Conservation (phyloP, 2,329 filamentous ascomycete species). For the Colletotrichum limetticola region DNA sequence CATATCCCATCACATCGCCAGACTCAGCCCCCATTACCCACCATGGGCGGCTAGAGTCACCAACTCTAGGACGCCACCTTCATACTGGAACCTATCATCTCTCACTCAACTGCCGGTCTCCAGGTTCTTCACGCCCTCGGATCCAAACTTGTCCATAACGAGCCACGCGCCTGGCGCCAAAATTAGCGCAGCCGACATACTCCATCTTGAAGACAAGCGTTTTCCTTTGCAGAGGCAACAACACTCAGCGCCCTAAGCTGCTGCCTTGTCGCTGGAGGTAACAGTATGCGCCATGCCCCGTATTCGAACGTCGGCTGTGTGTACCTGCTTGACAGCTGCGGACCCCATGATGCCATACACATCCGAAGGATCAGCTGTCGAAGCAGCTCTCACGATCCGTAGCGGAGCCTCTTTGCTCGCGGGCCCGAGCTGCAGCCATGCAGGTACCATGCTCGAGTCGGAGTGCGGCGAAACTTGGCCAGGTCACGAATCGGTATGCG, state of each 20-base stretch:
- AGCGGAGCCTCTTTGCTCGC: neutral
- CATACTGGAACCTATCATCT: neutral
- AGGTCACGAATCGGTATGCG: neutral
- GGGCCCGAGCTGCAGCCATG: neutral
- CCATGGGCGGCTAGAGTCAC: slow-evolving; percentile 24
- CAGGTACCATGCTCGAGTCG: slow-evolving; percentile 13
- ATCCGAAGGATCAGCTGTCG: neutral
- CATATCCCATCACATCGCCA: slow-evolving; percentile 27
- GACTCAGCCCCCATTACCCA: slow-evolving; percentile 30
- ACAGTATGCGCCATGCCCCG: slow-evolving; percentile 4
- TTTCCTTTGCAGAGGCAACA: neutral
- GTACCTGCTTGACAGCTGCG: neutral
- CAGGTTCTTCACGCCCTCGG: neutral
- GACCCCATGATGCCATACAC: neutral
- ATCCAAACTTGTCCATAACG: neutral
- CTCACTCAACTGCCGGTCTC: neutral
- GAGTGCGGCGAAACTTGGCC: neutral
- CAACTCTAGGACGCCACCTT: neutral
- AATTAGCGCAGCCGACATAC: slow-evolving; percentile 24
- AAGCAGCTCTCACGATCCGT: too few species aligned
- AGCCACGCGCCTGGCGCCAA: slow-evolving; percentile 29
- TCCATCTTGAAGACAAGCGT: neutral
- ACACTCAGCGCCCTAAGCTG: neutral
- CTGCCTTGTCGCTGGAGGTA: neutral
- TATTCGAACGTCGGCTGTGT: slow-evolving; percentile 9